phyloP scores from a whole-genome alignment of 1,284 basidiomycete genomes.

The Cutaneotrichosporon spelunceum region DNA sequence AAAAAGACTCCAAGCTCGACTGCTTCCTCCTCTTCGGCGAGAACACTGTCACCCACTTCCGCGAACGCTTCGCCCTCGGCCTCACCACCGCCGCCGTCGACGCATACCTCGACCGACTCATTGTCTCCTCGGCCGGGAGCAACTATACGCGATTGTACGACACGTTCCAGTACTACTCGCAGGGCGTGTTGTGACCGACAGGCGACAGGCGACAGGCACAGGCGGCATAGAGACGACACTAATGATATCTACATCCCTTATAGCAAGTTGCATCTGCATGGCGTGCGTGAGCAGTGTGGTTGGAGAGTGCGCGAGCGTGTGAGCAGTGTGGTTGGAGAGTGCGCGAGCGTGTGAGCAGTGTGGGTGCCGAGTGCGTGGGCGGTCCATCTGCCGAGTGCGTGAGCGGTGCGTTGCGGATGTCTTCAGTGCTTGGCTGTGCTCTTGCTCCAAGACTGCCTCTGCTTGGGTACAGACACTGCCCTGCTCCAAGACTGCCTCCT shows the following conservation, averaged over 20 bases:
- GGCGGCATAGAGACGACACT: no score
- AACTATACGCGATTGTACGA: conserved; percentile 90
- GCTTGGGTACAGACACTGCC: no score
- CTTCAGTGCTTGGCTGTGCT: background rate
- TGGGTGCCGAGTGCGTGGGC: no score
- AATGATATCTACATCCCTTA: background rate
- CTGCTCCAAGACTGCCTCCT: background rate
- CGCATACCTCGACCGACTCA: conserved; percentile 81
- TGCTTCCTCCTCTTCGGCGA: conserved; percentile 90
- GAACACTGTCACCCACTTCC: conserved; percentile 78
- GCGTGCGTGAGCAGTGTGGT: background rate
- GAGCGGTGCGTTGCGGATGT: background rate
- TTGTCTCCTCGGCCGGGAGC: conserved; percentile 83
- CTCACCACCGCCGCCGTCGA: conserved; percentile 82
- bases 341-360: no score
- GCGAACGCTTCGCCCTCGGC: conserved; percentile 90
- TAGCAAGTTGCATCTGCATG: conserved; percentile 13
- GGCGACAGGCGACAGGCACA: background rate
- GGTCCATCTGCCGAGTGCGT: no score
- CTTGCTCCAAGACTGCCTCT: no score
- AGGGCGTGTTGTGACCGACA: conserved; percentile 12
- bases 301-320: background rate
- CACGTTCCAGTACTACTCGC: conserved; percentile 57
- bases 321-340: no score
- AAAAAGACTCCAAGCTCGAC: conserved; percentile 89